These are phyloP conservation scores for Beauveria sp. DNA, from an alignment of 2,329 filamentous ascomycete genomes.

Conservation along the genomic window DNA sequence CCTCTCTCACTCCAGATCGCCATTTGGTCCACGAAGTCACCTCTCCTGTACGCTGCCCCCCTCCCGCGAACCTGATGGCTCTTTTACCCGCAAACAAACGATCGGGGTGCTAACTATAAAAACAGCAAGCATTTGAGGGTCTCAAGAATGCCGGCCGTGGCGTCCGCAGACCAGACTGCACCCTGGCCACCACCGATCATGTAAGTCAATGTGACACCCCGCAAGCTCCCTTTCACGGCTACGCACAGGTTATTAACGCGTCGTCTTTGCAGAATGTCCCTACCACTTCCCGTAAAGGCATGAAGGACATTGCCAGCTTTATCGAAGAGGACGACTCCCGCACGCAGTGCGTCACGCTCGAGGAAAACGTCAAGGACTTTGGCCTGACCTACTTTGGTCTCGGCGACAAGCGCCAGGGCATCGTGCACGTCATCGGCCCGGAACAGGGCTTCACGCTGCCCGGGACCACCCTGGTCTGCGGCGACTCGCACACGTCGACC, in stretches of 20 bases:
- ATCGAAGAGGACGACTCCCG: slow-evolving; percentile 92
- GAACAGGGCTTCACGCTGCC: slow-evolving; percentile 98
- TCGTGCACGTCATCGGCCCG: slow-evolving; percentile 96
- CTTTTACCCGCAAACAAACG: not conserved
- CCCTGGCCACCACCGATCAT: slow-evolving; percentile 92
- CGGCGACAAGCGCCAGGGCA: slow-evolving; percentile 92
- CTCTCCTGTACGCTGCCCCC: slow-evolving; percentile 62
- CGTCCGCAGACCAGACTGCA: slow-evolving; percentile 93
- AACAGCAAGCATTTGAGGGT: slow-evolving; percentile 91
- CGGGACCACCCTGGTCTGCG: slow-evolving; percentile 93
- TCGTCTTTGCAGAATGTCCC: slow-evolving; percentile 68
- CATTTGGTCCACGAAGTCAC: slow-evolving; percentile 98
- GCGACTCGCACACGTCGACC: slow-evolving; percentile 96
- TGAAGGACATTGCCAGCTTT: slow-evolving; percentile 90
- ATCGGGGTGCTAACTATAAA: not conserved
- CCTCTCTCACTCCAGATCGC: slow-evolving; percentile 52
- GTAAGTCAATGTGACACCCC: slow-evolving; percentile 44
- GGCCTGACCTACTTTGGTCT: slow-evolving; percentile 96
- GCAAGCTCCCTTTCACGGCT: too few species aligned
- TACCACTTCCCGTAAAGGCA: slow-evolving; percentile 79
- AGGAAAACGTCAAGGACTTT: slow-evolving; percentile 96
- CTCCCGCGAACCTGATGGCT: not conserved
- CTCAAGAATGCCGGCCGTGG: slow-evolving; percentile 80
- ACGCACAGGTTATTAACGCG: too few species aligned
- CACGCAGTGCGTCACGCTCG: slow-evolving; percentile 88